Evolutionary conservation across 352 stramenopile species (phyloP).

Genomic region (Phytopythium helicoides): DNA sequence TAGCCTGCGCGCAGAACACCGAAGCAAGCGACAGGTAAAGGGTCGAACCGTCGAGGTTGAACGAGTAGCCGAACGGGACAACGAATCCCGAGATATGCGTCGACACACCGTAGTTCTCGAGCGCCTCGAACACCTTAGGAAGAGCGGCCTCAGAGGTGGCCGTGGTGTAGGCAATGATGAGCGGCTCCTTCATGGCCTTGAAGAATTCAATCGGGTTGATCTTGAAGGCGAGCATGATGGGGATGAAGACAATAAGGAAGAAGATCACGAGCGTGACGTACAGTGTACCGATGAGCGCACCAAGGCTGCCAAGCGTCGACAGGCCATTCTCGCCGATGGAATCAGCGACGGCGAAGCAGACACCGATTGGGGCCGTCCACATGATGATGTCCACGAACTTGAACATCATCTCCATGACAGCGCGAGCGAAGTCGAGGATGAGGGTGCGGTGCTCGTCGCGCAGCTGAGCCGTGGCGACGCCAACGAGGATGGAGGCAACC

Average conservation of each 20-base stretch:
- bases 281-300: slow-evolving; percentile 36
- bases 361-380: slow-evolving; percentile 53
- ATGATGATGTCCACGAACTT: slow-evolving; percentile 70
- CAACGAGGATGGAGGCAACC: slow-evolving; percentile 40
- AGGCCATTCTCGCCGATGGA: slow-evolving; percentile 51
- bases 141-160: slow-evolving; percentile 51
- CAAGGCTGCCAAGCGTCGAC: slow-evolving; percentile 31
- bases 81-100: slow-evolving; percentile 54
- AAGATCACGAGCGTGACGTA: slow-evolving; percentile 54
- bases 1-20: slow-evolving; percentile 55
- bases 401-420: slow-evolving; percentile 67
- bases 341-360: slow-evolving; percentile 54
- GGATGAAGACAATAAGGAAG: slow-evolving; percentile 43
- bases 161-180: slow-evolving; percentile 61
- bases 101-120: slow-evolving; percentile 54
- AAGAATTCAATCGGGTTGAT: slow-evolving; percentile 48
- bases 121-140: slow-evolving; percentile 53
- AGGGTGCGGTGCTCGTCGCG: slow-evolving; percentile 30
- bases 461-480: slow-evolving; percentile 33
- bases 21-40: slow-evolving; percentile 48
- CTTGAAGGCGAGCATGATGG: slow-evolving; percentile 41
- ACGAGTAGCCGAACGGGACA: slow-evolving; percentile 62
- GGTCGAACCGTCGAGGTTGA: slow-evolving; percentile 60
- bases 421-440: slow-evolving; percentile 37
- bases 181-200: slow-evolving; percentile 39